Evolutionary conservation across 352 stramenopile species (phyloP).

Genomic region (Blastocystis sp.): DNA sequence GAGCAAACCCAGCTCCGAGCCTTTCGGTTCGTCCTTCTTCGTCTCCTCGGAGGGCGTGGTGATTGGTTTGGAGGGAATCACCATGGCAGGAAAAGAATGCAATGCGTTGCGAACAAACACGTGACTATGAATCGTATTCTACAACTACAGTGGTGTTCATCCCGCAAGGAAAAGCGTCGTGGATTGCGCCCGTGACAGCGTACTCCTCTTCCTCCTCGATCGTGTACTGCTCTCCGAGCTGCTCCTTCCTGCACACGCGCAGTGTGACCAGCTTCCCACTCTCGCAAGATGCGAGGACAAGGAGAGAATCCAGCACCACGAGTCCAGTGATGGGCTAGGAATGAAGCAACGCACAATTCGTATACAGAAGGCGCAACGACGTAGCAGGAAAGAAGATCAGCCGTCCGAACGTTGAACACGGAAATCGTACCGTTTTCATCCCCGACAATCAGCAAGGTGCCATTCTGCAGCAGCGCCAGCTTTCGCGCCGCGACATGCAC

Average conservation of each 20-base stretch:
- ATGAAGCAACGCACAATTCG: not conserved
- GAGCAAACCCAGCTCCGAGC: not conserved
- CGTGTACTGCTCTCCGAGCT: not conserved
- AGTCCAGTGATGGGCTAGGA: constrained; percentile 23
- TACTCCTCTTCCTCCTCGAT: not conserved
- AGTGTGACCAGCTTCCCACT: not conserved
- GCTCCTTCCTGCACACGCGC: not conserved
- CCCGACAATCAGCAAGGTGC: constrained; percentile 16
- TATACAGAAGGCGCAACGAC: not conserved
- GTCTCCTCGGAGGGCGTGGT: not conserved
- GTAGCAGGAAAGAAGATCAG: not conserved
- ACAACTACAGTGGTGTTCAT: not conserved
- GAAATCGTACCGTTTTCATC: constrained; percentile 10
- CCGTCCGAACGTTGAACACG: constrained; percentile 7
- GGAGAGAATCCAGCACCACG: not conserved
- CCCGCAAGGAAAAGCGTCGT: not conserved
- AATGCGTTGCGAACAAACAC: not conserved
- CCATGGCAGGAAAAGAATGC: not conserved
- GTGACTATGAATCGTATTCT: not conserved
- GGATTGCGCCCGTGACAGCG: not conserved
- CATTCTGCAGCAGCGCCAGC: not conserved
- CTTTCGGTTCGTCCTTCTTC: not conserved
- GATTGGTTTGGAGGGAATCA: not conserved
- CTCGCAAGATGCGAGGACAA: constrained; percentile 6
- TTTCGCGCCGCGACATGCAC: not conserved